phyloP scores from a whole-genome alignment of 345 rosid species.

The Clausena lansium region DNA sequence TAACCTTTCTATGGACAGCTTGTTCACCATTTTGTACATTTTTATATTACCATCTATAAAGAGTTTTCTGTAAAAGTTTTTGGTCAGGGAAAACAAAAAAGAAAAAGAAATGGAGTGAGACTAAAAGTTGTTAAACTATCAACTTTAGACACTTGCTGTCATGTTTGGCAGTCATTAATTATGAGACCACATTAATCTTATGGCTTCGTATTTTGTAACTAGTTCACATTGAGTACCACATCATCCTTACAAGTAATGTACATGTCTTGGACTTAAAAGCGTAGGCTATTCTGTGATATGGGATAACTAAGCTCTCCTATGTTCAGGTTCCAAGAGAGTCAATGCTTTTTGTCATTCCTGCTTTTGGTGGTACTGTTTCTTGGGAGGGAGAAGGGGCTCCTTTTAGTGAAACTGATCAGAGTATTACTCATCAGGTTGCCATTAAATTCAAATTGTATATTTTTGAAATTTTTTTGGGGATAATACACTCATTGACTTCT shows the following conservation, averaged over 20 bases:
- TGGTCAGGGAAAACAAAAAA: neutral
- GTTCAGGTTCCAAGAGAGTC: conserved; percentile 95
- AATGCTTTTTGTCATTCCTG: conserved; percentile 78
- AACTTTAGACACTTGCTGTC: neutral
- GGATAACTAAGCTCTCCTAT: neutral
- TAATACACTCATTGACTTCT: neutral
- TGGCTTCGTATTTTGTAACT: neutral
- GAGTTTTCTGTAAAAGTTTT: no score
- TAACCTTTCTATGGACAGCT: neutral
- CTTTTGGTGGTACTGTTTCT: conserved; percentile 92
- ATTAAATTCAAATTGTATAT: neutral
- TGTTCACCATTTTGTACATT: neutral
- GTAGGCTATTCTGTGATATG: neutral
- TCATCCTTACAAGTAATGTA: neutral
- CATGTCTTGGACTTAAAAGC: neutral
- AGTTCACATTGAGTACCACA: neutral
- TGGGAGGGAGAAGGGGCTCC: conserved; percentile 99
- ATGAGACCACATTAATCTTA: neutral
- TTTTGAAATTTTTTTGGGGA: neutral
- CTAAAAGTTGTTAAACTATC: neutral
- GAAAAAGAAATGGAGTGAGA: neutral
- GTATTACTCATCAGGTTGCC: conserved; percentile 89
- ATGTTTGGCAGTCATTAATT: neutral
- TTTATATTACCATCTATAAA: neutral
- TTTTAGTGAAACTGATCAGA: conserved; percentile 66